phyloP scores from a whole-genome alignment of 371 early-diverging fungal species.

The Edhazardia aedis region DNA sequence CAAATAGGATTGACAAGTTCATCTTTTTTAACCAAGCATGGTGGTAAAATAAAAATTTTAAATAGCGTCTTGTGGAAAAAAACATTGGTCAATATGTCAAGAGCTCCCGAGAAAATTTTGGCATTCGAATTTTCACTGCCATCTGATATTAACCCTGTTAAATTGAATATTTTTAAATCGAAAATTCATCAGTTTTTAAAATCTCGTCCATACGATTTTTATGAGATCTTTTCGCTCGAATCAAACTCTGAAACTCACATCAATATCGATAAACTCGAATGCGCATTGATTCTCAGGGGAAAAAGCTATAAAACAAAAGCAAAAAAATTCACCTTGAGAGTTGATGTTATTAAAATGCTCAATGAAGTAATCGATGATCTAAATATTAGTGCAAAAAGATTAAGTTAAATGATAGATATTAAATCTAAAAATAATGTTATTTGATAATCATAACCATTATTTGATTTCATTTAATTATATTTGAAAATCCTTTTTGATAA shows the following conservation, averaged over 20 bases:
- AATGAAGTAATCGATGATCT: constrained; percentile 16
- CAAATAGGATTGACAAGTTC: constrained; percentile 35
- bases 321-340: constrained; percentile 36
- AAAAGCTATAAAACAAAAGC: constrained; percentile 36
- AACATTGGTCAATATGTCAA: constrained; percentile 42
- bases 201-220: constrained; percentile 28
- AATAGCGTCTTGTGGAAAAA: constrained; percentile 43
- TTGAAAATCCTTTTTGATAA: too few species aligned
- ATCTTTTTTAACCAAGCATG: constrained; percentile 32
- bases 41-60: constrained; percentile 43
- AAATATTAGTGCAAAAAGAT: not conserved
- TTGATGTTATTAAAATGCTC: constrained; percentile 35
- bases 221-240: constrained; percentile 39
- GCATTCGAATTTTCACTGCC: constrained; percentile 33
- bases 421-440: too few species aligned
- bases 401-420: not conserved
- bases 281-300: constrained; percentile 30
- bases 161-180: constrained; percentile 25
- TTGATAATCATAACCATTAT: too few species aligned
- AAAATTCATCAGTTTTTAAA: constrained; percentile 32
- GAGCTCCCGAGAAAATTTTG: constrained; percentile 45
- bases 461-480: too few species aligned
- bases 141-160: constrained; percentile 12
- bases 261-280: constrained; percentile 28
- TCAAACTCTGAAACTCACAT: constrained; percentile 19